Evolutionary conservation across 345 rosid species (phyloP).

Genomic region (Punica granatum): DNA sequence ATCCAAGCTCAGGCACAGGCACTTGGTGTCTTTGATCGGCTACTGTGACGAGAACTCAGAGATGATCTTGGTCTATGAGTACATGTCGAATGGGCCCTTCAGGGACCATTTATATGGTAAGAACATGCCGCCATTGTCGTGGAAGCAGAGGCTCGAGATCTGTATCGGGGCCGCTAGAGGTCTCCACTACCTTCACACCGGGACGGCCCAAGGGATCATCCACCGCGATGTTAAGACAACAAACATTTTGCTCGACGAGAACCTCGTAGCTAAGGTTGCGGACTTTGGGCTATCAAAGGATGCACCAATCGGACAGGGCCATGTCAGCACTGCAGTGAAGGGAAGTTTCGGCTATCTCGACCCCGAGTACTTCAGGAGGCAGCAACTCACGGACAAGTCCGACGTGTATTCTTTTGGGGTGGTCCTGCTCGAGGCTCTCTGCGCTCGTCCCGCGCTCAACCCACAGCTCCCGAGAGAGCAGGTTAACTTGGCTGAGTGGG

Average conservation of each 20-base stretch:
- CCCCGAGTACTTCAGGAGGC: conserved; percentile 10
- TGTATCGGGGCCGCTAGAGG: conserved; percentile 4
- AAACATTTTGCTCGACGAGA: conserved; percentile 7
- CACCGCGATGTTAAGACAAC: conserved; percentile 10
- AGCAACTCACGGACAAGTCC: conserved; percentile 7
- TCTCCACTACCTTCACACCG: conserved; percentile 14
- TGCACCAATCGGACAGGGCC: conserved; percentile 12
- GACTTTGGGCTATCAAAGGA: conserved; percentile 14
- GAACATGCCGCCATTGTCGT: conserved; percentile 10
- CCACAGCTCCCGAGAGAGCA: conserved; percentile 12
- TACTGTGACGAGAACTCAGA: conserved; percentile 10
- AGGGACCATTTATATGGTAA: conserved; percentile 10
- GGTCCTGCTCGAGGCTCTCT: conserved; percentile 23
- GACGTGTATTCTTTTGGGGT: conserved; percentile 28
- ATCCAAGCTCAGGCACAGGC: conserved; percentile 16
- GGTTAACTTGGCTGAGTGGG: conserved; percentile 25
- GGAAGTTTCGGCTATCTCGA: conserved; percentile 13
- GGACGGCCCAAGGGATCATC: conserved; percentile 12
- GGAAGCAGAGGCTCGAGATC: conserved; percentile 15
- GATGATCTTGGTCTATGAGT: conserved; percentile 15
- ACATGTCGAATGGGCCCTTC: conserved; percentile 12
- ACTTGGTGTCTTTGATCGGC: conserved; percentile 15
- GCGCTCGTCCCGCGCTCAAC: conserved; percentile 22
- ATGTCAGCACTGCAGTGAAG: conserved; percentile 12
- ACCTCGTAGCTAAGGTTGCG: conserved; percentile 13